Percentiles rank a stretch among this genome's conserved stretches.
Conservation (phyloP, 345 rosid species). For the Syzygium oleosum region DNA sequence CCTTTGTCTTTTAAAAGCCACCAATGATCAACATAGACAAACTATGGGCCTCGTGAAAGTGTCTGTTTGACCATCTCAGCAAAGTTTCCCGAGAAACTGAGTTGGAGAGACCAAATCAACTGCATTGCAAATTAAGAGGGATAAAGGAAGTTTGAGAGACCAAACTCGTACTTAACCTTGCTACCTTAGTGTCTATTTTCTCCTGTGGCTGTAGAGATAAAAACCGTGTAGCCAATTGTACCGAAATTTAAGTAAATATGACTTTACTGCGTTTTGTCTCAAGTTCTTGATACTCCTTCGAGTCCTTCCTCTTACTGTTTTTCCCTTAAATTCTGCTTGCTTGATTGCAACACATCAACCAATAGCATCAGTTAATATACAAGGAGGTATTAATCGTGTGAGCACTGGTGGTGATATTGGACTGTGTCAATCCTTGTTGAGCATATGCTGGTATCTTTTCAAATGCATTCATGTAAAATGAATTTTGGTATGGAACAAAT, state of each 20-base stretch:
- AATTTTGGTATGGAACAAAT: not conserved
- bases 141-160: not conserved
- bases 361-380: not conserved
- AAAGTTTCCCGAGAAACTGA: not conserved
- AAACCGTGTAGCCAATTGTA: not conserved
- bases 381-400: not conserved
- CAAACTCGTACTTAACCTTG: not conserved
- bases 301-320: not conserved
- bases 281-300: not conserved
- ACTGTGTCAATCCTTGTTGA: not conserved
- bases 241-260: not conserved
- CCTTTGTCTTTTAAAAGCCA: not conserved
- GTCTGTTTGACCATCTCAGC: not conserved
- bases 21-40: not conserved
- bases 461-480: not conserved
- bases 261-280: not conserved
- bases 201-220: not conserved
- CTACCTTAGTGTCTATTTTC: not conserved
- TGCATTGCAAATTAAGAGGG: not conserved
- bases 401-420: not conserved
- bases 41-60: not conserved
- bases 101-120: not conserved
- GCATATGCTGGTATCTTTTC: not conserved
- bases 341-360: not conserved
- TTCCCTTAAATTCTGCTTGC: not conserved